These are phyloP conservation scores for Hordeum vulgare DNA, from an alignment of 176 grass and related monocot species.

Conservation along the genomic window MorexV3_pseudomolecules_assembly NC_058520.1:527888694-527889193, in stretches of 20 bases:
- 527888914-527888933: conserved; percentile 73
- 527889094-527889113: background rate
- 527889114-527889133: background rate
- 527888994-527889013: conserved; percentile 43
- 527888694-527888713: conserved; percentile 46
- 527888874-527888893: conserved; percentile 79
- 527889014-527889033: conserved; percentile 63
- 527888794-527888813: background rate
- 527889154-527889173: conserved; percentile 1
- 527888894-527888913: conserved; percentile 62
- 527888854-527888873: conserved; percentile 37
- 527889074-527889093: conserved; percentile 87
- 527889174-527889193: background rate
- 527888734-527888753: conserved; percentile 5
- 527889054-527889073: conserved; percentile 83
- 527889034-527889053: conserved; percentile 71
- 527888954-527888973: conserved; percentile 7
- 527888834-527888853: background rate
- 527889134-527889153: background rate
- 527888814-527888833: background rate
- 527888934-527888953: conserved; percentile 69
- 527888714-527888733: conserved; percentile 59
- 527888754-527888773: conserved; percentile 14
- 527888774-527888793: background rate
- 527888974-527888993: conserved; percentile 1